Evolutionary conservation across 2,329 filamentous ascomycete genomes (phyloP), one percentile per base, ranked within the genome.

Genomic region (Arthrocladium fulminans): DNA sequence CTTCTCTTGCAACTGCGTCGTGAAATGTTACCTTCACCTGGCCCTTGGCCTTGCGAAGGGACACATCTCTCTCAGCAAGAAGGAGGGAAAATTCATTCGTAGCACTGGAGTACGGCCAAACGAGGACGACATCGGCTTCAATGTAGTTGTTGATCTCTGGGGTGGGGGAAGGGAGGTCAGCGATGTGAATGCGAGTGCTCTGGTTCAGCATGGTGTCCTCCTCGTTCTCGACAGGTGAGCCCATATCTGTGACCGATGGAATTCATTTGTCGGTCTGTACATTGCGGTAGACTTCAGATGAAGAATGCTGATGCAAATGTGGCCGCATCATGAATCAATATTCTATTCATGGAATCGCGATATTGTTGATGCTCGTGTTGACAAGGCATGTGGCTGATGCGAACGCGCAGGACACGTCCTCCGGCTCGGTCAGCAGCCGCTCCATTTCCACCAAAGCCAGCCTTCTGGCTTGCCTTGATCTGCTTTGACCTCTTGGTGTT

Each of bases 41-140:
- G 10, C 90, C 90, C 56, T 79, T 83, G 34, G 76, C 73, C 53
- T 80, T 79, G 48, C 90, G 85, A 44, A 90, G 73, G 41, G 86
- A 83, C 60, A 89, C 85, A 63, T 96, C 88, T 39, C 82, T 81
- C 59, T 96, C 89, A 39, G 86, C 86, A 27, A 97, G 76, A 17
- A 94, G 76, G 44, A 96, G 81, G 22, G 87, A 83, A 56, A 88
- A 76, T 32, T 81, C 81, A 46, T 77, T 78, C 24, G 77, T 84
- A 22, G 87, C 80, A 19, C 84, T 84, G 55, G 86, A 95, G 66
- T 87, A 96, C 0, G 90, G 90, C 89, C 90, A 97, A 50, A 87
- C 81, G 29, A 97, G 79, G 7, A 88, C 90, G 19, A 96, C 79
- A 13, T 85, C 73, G 32, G 86, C 88, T 50, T 79, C 75, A 25